Conservation (phyloP, 1,139 yeast species). For the Blastobotrys aristatus region DNA sequence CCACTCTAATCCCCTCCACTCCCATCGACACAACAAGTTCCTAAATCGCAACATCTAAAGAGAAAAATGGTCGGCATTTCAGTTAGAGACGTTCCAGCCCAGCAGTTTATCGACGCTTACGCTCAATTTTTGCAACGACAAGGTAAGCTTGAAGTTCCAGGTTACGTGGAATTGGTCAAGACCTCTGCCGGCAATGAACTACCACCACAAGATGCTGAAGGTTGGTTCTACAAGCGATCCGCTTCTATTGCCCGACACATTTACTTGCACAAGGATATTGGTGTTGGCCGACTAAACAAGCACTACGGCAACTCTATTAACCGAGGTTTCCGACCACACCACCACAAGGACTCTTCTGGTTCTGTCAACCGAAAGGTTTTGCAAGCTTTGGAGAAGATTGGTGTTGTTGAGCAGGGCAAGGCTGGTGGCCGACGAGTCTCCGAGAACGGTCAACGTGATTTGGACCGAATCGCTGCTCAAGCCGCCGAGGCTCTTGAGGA, state of each 20-base stretch:
- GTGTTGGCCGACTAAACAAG: conserved; percentile 99
- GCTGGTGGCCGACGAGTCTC: conserved; percentile 99
- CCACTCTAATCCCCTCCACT: neutral
- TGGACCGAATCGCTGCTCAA: conserved; percentile 99
- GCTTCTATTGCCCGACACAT: conserved; percentile 99
- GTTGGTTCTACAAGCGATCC: conserved; percentile 99
- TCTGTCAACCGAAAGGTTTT: conserved; percentile 98
- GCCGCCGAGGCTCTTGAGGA: conserved; percentile 79
- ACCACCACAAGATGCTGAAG: conserved; percentile 99
- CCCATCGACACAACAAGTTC: no score
- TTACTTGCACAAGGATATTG: conserved; percentile 99
- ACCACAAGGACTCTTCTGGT: conserved; percentile 99
- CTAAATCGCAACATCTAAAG: conserved; percentile 8
- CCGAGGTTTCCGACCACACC: conserved; percentile 99
- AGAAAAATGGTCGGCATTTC: conserved; percentile 3
- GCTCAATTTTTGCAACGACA: conserved; percentile 99
- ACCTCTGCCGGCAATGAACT: conserved; percentile 98
- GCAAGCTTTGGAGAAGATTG: conserved; percentile 97
- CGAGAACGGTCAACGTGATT: conserved; percentile 99
- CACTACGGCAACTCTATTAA: conserved; percentile 98
- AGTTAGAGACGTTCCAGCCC: conserved; percentile 94
- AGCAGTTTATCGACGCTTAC: conserved; percentile 98
- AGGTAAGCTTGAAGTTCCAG: conserved; percentile 99
- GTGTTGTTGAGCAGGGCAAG: conserved; percentile 93
- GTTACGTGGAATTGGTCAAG: conserved; percentile 99